Percentiles rank a stretch among this genome's conserved stretches.
Conservation (phyloP, 495 filamentous ascomycete species). For the Xylaria venustula region DNA sequence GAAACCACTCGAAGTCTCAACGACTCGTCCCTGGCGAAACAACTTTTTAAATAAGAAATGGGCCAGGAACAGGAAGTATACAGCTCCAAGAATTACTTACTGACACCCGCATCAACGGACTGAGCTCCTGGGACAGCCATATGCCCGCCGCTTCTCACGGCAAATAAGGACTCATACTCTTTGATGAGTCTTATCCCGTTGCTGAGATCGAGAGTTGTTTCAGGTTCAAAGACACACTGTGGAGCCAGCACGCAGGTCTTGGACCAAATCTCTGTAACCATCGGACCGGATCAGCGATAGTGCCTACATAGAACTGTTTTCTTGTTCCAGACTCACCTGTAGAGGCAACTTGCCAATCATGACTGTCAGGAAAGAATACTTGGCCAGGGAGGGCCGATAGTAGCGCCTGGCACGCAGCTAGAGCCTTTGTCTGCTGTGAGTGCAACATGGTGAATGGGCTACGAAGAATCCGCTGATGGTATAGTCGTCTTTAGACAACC, state of each 20-base stretch:
- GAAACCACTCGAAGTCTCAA: too few relatives aligned
- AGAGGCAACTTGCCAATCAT: not conserved
- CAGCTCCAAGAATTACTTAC: too few relatives aligned
- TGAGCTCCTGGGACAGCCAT: not conserved
- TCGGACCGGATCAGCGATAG: not conserved
- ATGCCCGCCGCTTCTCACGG: not conserved
- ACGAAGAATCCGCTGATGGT: too few relatives aligned
- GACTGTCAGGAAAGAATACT: not conserved
- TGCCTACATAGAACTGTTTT: not conserved
- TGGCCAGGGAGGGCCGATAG: not conserved
- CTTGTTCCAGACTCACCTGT: not conserved
- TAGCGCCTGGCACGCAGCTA: too few relatives aligned
- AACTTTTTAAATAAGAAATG: too few relatives aligned
- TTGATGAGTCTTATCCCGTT: constrained; percentile 14
- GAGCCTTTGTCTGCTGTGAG: too few relatives aligned
- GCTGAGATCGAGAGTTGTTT: not conserved
- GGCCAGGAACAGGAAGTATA: too few relatives aligned
- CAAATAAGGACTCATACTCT: not conserved
- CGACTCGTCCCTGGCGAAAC: too few relatives aligned
- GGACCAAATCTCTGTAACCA: constrained; percentile 8
- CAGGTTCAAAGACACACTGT: constrained; percentile 13
- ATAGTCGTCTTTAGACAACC: too few relatives aligned
- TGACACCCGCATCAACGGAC: constrained; percentile 27
- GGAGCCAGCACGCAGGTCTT: constrained; percentile 13
- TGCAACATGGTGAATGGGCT: too few relatives aligned